Percentiles rank a stretch among this genome's conserved stretches.
phyloP scores from a whole-genome alignment of 2,329 filamentous ascomycete genomes.

The Colletotrichum sp. region DNA sequence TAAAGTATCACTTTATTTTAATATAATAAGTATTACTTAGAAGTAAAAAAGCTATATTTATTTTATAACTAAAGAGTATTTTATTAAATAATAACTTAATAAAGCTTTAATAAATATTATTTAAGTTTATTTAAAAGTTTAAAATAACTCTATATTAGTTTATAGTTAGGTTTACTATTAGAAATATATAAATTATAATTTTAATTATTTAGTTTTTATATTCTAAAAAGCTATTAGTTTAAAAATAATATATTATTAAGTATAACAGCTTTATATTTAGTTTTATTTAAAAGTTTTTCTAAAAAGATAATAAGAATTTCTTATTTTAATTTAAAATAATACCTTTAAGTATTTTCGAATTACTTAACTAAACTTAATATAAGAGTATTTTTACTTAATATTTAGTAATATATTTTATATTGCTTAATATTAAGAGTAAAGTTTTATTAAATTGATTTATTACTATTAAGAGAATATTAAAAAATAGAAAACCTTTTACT shows the following conservation, averaged over 20 bases:
- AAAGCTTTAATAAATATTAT: no score
- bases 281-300: neutral
- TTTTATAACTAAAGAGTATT: neutral
- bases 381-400: no score
- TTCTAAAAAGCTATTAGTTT: neutral
- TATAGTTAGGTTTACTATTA: neutral
- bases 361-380: no score
- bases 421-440: no score
- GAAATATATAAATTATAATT: neutral
- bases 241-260: neutral
- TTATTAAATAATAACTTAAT: neutral
- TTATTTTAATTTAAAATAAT: no score
- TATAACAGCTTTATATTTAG: neutral
- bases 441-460: no score
- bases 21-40: neutral
- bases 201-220: neutral
- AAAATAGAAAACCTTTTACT: no score
- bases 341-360: no score
- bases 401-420: no score
- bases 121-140: neutral
- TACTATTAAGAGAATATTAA: no score
- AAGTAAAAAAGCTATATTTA: neutral
- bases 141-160: neutral
- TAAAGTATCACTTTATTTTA: neutral
- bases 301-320: no score